Base-by-base conservation (phyloP, 2,329 filamentous ascomycete genomes). In the Fusarium drepaniforme region DNA sequence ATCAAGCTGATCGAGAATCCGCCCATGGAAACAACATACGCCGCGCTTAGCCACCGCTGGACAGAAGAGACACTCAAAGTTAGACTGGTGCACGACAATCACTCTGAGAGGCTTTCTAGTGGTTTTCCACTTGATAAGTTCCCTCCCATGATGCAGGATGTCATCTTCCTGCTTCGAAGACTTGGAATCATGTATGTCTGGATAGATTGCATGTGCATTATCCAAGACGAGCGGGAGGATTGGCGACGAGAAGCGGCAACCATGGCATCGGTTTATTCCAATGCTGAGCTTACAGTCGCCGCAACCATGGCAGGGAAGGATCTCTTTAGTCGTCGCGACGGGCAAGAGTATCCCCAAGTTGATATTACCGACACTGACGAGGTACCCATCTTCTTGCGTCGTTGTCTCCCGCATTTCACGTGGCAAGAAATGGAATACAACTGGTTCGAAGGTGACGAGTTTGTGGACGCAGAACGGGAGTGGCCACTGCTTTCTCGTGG, bases 191-290 rank as follows among this genome's bases (percentile, higher is more conserved):
- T 64, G 12, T 38, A 64, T 56, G 13, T 64, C 16, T 64, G 62
- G 62, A 64, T 64, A 56, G 62, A 64, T 18, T 64, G 62, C 46
- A 64, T 64, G 62, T 64, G 62, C 21, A 64, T 64, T 23, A 64
- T 64, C 13, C 62, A 64, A 64, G 62, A 64, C 46, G 62, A 64
- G 16, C 11, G 28, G n/a, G 62, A 64, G n/a, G 62, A 64, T 18
- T 64, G 62, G 62, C 46, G 46, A n/a, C 46, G 62, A 4, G 62
- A 64, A 44, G 62, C 62, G 21, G 62, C 62, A 44, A 64, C 44
- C 35, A 64, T 64, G 62, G 62, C 62, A 18, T 64, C 46, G 3
- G 38, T 64, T n/a, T 64, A 64, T 35, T 25, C 57, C 2, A 30
- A 60, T 42, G 57, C 57, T 4, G 37, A 60, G 7, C 57, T 60